Evolutionary conservation across 1,284 basidiomycete species (phyloP).

Genomic region (Sphagnurus paluster): DNA sequence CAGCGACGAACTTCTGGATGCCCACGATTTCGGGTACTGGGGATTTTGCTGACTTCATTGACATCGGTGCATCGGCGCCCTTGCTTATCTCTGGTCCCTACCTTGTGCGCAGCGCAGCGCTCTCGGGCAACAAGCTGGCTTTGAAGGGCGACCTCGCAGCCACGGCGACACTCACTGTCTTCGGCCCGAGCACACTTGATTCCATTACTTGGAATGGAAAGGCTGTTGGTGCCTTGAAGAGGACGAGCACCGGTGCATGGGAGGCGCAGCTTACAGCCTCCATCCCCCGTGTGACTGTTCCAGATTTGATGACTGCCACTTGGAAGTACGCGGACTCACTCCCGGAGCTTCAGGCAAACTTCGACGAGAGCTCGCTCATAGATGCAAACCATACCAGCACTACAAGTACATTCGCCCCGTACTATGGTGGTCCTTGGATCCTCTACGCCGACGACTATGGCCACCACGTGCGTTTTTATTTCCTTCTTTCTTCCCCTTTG

Average conservation of each 20-base stretch:
- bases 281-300: constrained; percentile 14
- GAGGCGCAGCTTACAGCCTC: constrained; percentile 9
- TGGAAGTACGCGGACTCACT: constrained; percentile 55
- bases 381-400: constrained; percentile 48
- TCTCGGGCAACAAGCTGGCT: constrained; percentile 33
- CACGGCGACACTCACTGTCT: constrained; percentile 28
- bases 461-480: constrained; percentile 17
- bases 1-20: constrained; percentile 19
- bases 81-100: constrained; percentile 48
- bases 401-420: constrained; percentile 18
- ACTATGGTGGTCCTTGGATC: constrained; percentile 21
- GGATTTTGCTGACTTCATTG: constrained; percentile 13
- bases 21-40: constrained; percentile 17
- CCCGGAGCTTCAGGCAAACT: constrained; percentile 43
- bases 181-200: constrained; percentile 26
- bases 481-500: background rate
- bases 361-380: constrained; percentile 43
- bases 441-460: constrained; percentile 24
- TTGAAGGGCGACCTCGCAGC: constrained; percentile 28
- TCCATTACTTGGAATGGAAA: constrained; percentile 23
- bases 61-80: constrained; percentile 37
- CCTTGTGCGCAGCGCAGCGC: constrained; percentile 46
- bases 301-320: constrained; percentile 30
- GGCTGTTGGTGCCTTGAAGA: constrained; percentile 3
- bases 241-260: constrained; percentile 9